phyloP scores from a whole-genome alignment of 129 eudicot species.

The Lactuca sativa region DNA sequence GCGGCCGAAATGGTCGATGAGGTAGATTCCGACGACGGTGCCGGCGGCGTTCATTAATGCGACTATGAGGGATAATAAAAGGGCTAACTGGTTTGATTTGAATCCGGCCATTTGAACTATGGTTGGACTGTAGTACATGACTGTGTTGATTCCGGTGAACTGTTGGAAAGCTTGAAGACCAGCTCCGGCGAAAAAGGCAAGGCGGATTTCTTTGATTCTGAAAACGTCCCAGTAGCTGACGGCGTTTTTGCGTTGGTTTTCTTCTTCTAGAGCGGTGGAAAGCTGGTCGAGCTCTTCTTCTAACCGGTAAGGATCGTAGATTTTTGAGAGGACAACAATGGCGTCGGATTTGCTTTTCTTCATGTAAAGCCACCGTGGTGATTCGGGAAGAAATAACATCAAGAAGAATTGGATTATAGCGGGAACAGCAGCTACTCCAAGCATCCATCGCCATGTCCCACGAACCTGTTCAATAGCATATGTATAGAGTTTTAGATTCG shows the following conservation, averaged over 20 bases:
- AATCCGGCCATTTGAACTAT: constrained; percentile 90
- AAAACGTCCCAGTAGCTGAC: constrained; percentile 63
- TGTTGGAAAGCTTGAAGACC: constrained; percentile 93
- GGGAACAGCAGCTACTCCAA: constrained; percentile 73
- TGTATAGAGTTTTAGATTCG: background rate
- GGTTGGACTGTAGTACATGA: constrained; percentile 24
- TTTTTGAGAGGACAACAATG: constrained; percentile 71
- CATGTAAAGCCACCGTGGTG: constrained; percentile 85
- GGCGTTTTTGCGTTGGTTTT: constrained; percentile 39
- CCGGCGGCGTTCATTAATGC: constrained; percentile 72
- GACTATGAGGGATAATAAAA: constrained; percentile 63
- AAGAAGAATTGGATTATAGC: constrained; percentile 63
- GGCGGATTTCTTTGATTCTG: constrained; percentile 57
- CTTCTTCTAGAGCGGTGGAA: constrained; percentile 65
- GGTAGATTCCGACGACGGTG: constrained; percentile 62
- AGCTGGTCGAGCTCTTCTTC: constrained; percentile 72
- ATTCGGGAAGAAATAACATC: constrained; percentile 71
- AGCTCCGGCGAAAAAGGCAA: constrained; percentile 84
- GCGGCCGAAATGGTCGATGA: constrained; percentile 72
- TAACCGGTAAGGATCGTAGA: constrained; percentile 69
- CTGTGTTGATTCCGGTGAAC: constrained; percentile 36
- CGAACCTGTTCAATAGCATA: constrained; percentile 51
- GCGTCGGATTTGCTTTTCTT: constrained; percentile 70
- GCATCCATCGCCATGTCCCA: constrained; percentile 95
- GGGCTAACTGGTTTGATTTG: constrained; percentile 64